A percentile compares a stretch with the other conserved stretches of the same genome.
Conservation (phyloP, 305 asterid genomes). For the Fraxinus albicans region DNA sequence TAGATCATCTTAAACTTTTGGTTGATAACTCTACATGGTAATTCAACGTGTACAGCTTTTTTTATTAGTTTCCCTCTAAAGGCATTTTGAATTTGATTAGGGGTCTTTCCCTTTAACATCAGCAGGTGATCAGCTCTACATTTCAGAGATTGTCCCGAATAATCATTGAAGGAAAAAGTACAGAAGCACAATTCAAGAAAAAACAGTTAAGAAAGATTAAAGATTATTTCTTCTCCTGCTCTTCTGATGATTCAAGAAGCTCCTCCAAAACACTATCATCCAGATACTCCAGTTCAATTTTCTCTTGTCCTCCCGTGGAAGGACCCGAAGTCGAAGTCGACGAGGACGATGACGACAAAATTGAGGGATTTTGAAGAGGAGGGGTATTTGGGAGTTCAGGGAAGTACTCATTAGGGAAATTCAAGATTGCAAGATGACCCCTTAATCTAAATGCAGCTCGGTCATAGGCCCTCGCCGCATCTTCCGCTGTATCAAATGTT, state of each 20-base stretch:
- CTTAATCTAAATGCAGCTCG: slow-evolving; percentile 58
- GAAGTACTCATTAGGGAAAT: slow-evolving; percentile 68
- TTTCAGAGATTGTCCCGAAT: not conserved
- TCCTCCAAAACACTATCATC: not conserved
- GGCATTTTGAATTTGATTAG: not conserved
- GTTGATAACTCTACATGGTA: not conserved
- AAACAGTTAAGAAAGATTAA: not conserved
- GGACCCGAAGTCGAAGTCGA: slow-evolving; percentile 20
- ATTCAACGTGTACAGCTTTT: no score
- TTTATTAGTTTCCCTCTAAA: not conserved
- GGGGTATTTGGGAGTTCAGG: slow-evolving; percentile 39
- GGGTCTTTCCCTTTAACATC: not conserved
- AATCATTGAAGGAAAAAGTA: not conserved
- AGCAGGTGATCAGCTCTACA: not conserved
- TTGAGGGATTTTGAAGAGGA: slow-evolving; percentile 38
- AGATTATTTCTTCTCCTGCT: slow-evolving; percentile 26
- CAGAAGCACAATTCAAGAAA: not conserved
- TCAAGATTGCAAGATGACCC: slow-evolving; percentile 75
- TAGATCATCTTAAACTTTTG: not conserved
- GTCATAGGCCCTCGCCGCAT: slow-evolving; percentile 23
- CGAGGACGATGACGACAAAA: not conserved
- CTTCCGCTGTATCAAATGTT: not conserved
- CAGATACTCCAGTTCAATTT: slow-evolving; percentile 51
- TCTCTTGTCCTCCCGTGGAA: slow-evolving; percentile 12
- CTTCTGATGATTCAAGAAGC: slow-evolving; percentile 32